A percentile compares a stretch with the other conserved stretches of the same genome.
Evolutionary conservation across 2,329 filamentous ascomycete genomes (phyloP).

Genomic region (Colletotrichum sp.): DNA sequence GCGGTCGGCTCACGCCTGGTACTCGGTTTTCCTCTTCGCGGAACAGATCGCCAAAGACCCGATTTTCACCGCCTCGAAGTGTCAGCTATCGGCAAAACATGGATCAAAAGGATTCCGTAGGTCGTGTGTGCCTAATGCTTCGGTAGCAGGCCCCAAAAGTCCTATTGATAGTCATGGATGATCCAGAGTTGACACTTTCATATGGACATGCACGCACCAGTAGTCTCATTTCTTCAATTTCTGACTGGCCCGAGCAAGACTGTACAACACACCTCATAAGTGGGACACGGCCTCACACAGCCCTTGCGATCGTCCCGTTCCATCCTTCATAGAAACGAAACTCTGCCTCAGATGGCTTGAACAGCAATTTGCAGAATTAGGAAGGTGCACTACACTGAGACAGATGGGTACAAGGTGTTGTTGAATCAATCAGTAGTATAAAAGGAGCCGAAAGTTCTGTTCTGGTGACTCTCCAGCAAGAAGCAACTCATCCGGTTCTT

Average conservation of each 20-base stretch:
- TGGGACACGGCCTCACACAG: neutral
- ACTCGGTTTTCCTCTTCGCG: neutral
- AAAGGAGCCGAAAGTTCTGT: neutral
- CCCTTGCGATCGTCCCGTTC: neutral
- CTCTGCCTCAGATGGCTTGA: neutral
- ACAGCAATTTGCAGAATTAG: neutral
- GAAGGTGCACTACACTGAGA: neutral
- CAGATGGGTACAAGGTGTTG: neutral
- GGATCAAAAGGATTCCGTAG: neutral
- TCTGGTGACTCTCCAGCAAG: neutral
- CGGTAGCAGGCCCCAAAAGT: neutral
- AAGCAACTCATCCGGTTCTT: neutral
- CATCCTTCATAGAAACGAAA: neutral
- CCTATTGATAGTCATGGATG: neutral
- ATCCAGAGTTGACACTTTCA: neutral
- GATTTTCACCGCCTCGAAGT: neutral
- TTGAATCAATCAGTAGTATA: neutral
- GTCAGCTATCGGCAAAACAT: neutral
- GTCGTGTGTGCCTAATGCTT: neutral
- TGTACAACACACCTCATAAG: neutral
- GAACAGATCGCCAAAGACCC: neutral
- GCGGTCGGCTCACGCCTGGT: neutral
- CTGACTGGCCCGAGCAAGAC: neutral
- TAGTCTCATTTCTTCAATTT: neutral
- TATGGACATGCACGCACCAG: neutral